Base-by-base conservation (phyloP, 2,329 filamentous ascomycete genomes). In the Arthrinium phaeospermum region DNA sequence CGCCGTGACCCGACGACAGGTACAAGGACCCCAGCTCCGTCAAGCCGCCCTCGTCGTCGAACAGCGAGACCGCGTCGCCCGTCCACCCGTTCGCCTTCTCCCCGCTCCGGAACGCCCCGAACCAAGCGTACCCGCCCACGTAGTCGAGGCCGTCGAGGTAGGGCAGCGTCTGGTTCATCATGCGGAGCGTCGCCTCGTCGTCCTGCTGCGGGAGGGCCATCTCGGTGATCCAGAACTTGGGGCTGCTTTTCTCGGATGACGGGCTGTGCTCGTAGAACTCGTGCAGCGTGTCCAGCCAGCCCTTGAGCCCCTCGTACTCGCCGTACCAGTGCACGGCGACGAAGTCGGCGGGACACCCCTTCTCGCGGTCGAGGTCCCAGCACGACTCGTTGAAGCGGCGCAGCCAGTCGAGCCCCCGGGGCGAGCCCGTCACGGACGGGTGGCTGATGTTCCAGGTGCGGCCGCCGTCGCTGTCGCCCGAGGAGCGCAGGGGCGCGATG, bases 241-340 rank as follows among this genome's bases (percentile, higher is more conserved):
- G 37, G 37, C 7, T 81, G 51, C 16, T 74, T 5, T 75, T 74
- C 10, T 10, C 74, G 67, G 5, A 75, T 12, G 51, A 46, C 6
- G 45, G 46, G 19, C 0, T 30, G 67, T 53, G 72, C 47, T 78
- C 79, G 75, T 85, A 85, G 64, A 82, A 84, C 0, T 80, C 78
- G 0, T 74, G 75, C 46, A 85, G 75, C 10, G 79, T 80, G 2
- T 75, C 76, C 0, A 85, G 74, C 82, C 83, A 84, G 3, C 78
- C 77, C 0, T 76, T 74, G 0, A 85, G 76, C 4, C 83, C 83
- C 0, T 70, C 70, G 1, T 80, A 82, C n/a, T 80, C 78, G 2
- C 83, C 83, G 70, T 85, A 85, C 80, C 80, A 85, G 67, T 85
- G 83, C 27, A 83, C 80, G 5, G 82, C 80, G 19, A 85, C 79